Evolutionary conservation across 495 filamentous ascomycete genomes (phyloP), one percentile per base, ranked within the genome.

Genomic region (Hyaloscypha variabilis): DNA sequence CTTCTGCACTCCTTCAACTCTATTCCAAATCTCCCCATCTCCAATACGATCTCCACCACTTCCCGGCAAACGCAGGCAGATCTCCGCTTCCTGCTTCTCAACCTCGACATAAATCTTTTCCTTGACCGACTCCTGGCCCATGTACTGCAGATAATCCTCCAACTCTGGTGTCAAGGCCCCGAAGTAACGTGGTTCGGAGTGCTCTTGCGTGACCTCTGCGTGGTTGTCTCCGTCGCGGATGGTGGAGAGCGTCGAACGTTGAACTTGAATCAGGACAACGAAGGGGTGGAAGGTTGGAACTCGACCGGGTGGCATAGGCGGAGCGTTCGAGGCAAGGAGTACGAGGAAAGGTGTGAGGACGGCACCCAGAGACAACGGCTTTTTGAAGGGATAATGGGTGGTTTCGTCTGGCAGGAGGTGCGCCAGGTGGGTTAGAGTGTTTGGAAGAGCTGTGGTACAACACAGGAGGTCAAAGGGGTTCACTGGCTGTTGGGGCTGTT

Each of bases 21-120:
- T 21, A 21, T 19, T 59, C 56, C 56, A 59, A 23, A 23, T 42
- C 56, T 59, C 56, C 6, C 56, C 56, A 59, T 59, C 56, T 24
- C 56, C 56, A 59, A 59, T 17, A 39, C 6, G 0, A 10, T 46
- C 39, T 19, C 17, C 11, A 17, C 39, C 39, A 17, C 11, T 17
- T 14, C 39, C 39, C 11, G 39, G 39, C 14, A 46, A 46, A 10
- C 6, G 17, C 26, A 30, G 13, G 13, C 6, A 14, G 6, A 5
- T 30, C 54, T 57, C 54, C 24, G 54, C 54, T 30, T 57, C 54
- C 6, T 10, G 5, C 17, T 57, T 57, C 13, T 57, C 54, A 2
- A 57, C 54, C 13, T 57, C 54, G 6, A 25, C 24, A 14, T 30
- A 30, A 2, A 31, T 31, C 26, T 57, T 13, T 28, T 26, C 54